Conservation (phyloP, 148 eudicot species). For the Euryodendron excelsum region DNA sequence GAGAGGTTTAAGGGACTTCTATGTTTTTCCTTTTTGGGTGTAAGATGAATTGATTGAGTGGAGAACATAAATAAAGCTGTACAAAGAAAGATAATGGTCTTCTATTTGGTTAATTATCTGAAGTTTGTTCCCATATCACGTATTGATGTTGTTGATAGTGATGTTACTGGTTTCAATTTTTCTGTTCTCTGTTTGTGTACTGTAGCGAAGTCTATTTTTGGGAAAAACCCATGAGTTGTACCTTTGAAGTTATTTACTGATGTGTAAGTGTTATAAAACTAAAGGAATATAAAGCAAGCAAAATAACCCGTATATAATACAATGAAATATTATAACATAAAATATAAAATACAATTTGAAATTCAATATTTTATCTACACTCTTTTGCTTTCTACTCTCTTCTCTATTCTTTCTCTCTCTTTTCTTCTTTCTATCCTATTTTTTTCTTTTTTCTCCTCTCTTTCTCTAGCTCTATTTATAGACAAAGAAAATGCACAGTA, state of each 20-base stretch:
- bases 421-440: not conserved
- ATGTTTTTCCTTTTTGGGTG: not conserved
- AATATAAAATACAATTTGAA: no score
- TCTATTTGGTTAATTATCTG: slow-evolving; percentile 9
- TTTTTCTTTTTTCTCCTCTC: no score
- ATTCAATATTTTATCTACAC: no score
- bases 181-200: not conserved
- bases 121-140: not conserved
- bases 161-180: not conserved
- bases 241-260: not conserved
- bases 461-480: no score
- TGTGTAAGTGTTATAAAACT: not conserved
- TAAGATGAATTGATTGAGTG: not conserved
- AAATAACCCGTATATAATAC: no score
- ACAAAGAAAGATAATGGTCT: not conserved
- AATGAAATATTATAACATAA: not conserved
- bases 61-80: not conserved
- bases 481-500: no score
- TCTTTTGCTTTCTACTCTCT: not conserved
- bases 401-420: not conserved
- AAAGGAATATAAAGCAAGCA: not conserved
- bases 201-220: not conserved
- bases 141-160: not conserved
- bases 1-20: slow-evolving; percentile 23
- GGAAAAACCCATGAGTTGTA: not conserved